Evolutionary conservation across 2,329 filamentous ascomycete genomes (phyloP).

Genomic region (Orbilia brochopaga): DNA sequence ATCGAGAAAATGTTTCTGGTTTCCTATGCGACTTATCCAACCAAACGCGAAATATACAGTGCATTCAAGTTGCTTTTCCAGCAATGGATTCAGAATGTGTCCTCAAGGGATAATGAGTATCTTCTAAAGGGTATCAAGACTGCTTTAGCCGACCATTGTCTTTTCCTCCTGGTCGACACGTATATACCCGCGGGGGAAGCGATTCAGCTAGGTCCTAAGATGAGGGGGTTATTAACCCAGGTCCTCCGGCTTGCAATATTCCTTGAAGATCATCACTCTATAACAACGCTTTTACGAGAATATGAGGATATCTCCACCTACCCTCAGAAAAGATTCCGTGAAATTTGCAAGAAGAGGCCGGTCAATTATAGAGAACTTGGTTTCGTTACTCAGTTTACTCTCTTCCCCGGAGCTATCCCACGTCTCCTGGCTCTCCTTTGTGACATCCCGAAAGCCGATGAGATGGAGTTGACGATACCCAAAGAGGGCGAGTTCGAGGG

Average conservation of each 20-base stretch:
- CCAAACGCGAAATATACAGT: not conserved
- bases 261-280: not conserved
- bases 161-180: not conserved
- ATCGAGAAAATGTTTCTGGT: constrained; percentile 18
- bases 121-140: constrained; percentile 8
- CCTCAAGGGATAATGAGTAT: not conserved
- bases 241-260: not conserved
- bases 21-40: not conserved
- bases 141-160: not conserved
- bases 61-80: not conserved
- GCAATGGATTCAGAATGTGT: not conserved
- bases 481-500: not conserved
- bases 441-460: not conserved
- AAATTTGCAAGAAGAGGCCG: not conserved
- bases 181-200: not conserved
- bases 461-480: not conserved
- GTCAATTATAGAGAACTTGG: constrained; percentile 1
- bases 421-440: constrained; percentile 4
- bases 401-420: constrained; percentile 11
- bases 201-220: not conserved
- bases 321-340: no score
- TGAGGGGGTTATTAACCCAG: not conserved
- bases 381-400: not conserved
- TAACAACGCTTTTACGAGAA: not conserved
- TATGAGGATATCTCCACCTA: not conserved